phyloP scores from a whole-genome alignment of 805 yeast genomes.

The Hanseniaspora occidentalis region DNA sequence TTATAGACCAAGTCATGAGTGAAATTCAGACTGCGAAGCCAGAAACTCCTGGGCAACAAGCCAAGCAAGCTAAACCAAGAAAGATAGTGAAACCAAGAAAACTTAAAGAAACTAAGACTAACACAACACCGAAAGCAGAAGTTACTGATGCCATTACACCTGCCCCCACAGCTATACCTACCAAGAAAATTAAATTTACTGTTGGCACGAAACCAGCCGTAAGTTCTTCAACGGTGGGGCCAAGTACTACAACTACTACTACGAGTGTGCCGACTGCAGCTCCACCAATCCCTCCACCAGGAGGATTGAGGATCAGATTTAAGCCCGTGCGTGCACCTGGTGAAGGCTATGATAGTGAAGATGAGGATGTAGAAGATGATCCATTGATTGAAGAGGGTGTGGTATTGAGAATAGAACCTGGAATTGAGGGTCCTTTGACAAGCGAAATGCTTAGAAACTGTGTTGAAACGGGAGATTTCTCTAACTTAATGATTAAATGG shows the following conservation, averaged over 20 bases:
- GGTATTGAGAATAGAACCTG: slow-evolving; percentile 52
- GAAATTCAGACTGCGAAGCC: slow-evolving; percentile 1
- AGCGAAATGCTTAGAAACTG: slow-evolving; percentile 60
- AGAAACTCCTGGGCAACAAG: slow-evolving; percentile 1
- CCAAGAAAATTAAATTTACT: too few species aligned
- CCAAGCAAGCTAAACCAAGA: not conserved
- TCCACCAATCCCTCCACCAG: slow-evolving; percentile 7
- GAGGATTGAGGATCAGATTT: slow-evolving; percentile 35
- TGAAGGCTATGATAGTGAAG: slow-evolving; percentile 94
- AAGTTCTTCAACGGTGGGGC: too few species aligned
- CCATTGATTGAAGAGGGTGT: slow-evolving; percentile 85
- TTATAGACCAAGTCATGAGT: too few species aligned
- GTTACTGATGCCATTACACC: too few species aligned
- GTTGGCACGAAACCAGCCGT: too few species aligned
- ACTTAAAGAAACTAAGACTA: too few species aligned
- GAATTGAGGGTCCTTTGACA: slow-evolving; percentile 43
- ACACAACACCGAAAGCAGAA: too few species aligned
- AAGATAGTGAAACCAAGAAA: not conserved
- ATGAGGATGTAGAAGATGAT: slow-evolving; percentile 91
- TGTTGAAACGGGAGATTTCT: slow-evolving; percentile 64
- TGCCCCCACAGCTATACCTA: too few species aligned
- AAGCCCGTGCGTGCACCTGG: slow-evolving; percentile 66
- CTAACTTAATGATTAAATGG: slow-evolving; percentile 68
- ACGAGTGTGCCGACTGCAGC: slow-evolving; percentile 1
- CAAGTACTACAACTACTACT: slow-evolving; percentile 9